These are phyloP conservation scores for Phytopythium montanum DNA, from an alignment of 352 stramenopile genomes.

Conservation along the genomic window DNA sequence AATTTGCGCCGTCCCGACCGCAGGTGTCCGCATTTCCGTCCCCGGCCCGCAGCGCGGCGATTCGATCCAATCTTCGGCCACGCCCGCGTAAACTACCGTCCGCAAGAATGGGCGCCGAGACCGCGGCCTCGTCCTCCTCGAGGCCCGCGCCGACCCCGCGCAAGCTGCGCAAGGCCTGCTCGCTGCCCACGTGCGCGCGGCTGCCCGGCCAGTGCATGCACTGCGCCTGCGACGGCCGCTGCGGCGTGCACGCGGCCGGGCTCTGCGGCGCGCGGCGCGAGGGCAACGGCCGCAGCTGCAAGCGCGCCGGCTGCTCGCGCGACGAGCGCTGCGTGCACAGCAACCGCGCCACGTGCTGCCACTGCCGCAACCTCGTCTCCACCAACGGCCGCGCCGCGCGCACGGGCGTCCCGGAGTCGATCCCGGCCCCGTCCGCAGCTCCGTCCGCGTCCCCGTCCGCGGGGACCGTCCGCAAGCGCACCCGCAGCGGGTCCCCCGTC, in stretches of 20 bases:
- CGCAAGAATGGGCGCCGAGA: not conserved
- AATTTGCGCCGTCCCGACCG: not conserved
- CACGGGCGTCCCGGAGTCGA: slow-evolving; percentile 26
- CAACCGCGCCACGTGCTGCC: slow-evolving; percentile 70
- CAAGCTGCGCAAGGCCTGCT: slow-evolving; percentile 73
- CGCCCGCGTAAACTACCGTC: not conserved
- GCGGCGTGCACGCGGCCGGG: slow-evolving; percentile 46
- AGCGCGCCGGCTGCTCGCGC: slow-evolving; percentile 48
- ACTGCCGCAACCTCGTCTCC: slow-evolving; percentile 77
- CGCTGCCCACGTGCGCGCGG: slow-evolving; percentile 51
- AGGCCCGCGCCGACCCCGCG: slow-evolving; percentile 8
- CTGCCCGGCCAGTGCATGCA: slow-evolving; percentile 69
- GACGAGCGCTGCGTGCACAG: slow-evolving; percentile 69
- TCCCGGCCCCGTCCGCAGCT: slow-evolving; percentile 2
- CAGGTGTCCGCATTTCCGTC: not conserved
- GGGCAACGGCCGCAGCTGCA: slow-evolving; percentile 61
- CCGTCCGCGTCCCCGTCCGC: not conserved
- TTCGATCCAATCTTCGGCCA: not conserved
- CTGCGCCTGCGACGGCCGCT: slow-evolving; percentile 76
- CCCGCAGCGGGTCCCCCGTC: not conserved
- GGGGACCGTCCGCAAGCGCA: slow-evolving; percentile 9
- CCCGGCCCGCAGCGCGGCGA: too few relatives aligned
- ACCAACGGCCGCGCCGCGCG: slow-evolving; percentile 34
- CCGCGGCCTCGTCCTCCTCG: too few relatives aligned
- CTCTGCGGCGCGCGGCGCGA: slow-evolving; percentile 59